These are phyloP conservation scores for Caryopteris hybrid DNA, from an alignment of 305 asterid species.

Conservation along the genomic window DNA sequence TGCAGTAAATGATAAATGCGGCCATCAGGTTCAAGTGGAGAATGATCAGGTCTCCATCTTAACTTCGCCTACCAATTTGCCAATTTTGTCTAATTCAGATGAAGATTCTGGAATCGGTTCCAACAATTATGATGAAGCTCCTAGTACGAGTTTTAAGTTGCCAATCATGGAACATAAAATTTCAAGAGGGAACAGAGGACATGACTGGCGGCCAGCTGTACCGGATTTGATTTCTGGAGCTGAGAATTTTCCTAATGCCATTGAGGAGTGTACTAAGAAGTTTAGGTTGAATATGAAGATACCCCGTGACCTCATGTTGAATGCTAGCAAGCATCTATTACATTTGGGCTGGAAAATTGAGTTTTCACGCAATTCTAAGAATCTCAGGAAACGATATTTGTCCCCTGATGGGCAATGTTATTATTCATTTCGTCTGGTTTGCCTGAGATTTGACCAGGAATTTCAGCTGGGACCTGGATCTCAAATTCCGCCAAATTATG, in stretches of 20 bases:
- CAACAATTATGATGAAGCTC: constrained; percentile 14
- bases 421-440: constrained; percentile 34
- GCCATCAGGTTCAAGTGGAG: constrained; percentile 19
- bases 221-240: constrained; percentile 35
- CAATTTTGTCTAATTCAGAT: constrained; percentile 21
- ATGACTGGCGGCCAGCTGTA: constrained; percentile 38
- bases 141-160: constrained; percentile 12
- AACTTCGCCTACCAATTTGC: constrained; percentile 19
- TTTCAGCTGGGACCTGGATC: constrained; percentile 24
- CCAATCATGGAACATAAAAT: constrained; percentile 12
- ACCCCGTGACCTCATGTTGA: not conserved
- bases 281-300: not conserved
- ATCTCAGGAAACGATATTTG: constrained; percentile 31
- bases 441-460: constrained; percentile 7
- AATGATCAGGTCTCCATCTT: constrained; percentile 16
- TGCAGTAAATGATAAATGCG: constrained; percentile 18
- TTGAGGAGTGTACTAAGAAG: constrained; percentile 26
- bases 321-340: constrained; percentile 53
- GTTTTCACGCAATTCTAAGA: not conserved
- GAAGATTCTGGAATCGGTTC: constrained; percentile 30
- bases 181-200: constrained; percentile 17
- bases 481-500: constrained; percentile 12
- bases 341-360: constrained; percentile 62
- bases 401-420: constrained; percentile 43
- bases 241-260: constrained; percentile 40